Conservation (phyloP, 2,329 filamentous ascomycete genomes). For the Verticillium dahliae region DNA sequence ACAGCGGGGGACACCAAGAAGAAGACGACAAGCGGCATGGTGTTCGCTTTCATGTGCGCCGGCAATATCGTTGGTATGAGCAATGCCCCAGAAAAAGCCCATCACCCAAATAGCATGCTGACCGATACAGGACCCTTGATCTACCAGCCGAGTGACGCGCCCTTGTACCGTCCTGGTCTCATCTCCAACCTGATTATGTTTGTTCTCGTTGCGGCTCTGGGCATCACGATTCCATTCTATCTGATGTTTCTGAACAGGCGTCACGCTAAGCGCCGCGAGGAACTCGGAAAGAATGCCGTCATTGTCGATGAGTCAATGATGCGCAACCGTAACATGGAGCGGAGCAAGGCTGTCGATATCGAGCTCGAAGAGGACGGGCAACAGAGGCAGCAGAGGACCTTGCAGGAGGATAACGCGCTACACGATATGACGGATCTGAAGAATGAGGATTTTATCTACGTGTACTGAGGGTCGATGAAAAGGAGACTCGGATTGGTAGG, state of each 20-base stretch:
- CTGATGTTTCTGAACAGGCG: constrained; percentile 49
- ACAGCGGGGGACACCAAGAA: constrained; percentile 64
- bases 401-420: constrained; percentile 32
- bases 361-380: constrained; percentile 28
- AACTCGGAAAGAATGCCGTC: constrained; percentile 50
- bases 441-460: constrained; percentile 64
- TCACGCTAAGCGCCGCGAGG: constrained; percentile 47
- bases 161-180: constrained; percentile 51
- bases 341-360: constrained; percentile 23
- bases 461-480: constrained; percentile 33
- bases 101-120: background rate
- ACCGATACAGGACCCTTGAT: constrained; percentile 41
- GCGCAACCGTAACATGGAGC: constrained; percentile 52
- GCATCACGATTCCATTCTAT: constrained; percentile 42
- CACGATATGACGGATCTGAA: constrained; percentile 57
- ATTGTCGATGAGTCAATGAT: constrained; percentile 27
- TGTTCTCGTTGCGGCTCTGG: constrained; percentile 26
- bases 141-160: constrained; percentile 51
- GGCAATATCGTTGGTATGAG: constrained; percentile 55
- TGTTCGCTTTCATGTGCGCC: constrained; percentile 44
- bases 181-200: constrained; percentile 48
- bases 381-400: background rate
- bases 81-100: background rate
- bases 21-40: constrained; percentile 38
- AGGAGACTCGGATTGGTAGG: background rate